Base-by-base conservation (phyloP, 2,329 filamentous ascomycete genomes). In the Stachybotrys chlorohalonatus region DNA sequence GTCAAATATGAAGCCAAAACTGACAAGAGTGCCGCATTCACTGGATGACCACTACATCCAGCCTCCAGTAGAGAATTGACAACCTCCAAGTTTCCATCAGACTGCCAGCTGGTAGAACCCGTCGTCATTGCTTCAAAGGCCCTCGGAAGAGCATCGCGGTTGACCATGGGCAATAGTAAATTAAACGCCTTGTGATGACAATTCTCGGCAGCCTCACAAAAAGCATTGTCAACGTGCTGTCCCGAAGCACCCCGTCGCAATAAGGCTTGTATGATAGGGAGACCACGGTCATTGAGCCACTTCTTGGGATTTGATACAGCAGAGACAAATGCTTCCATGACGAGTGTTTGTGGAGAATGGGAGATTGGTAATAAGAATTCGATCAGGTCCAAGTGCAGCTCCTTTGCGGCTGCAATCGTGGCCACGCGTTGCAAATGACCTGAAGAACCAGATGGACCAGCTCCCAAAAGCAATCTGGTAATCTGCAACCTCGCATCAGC, bases 251-350 rank as follows among this genome's bases (percentile, higher is more conserved):
- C 56, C 11, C 32, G 36, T 9, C 49, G 46, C 7, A 57, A 52
- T 1, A 57, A n/a, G 15, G 50, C 13, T 7, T 57, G 16, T 1
- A 53, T 47, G 39, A 57, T 47, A 2, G 9, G 30, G 24, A 57
- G 56, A 4, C 56, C 56, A 7, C 47, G 30, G 11, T 39, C 31
- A 6, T 32, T 57, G 30, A 55, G 49, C 56, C 56, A 57, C 4
- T 31, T 16, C 17, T 54, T 31, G 17, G 45, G 42, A 2, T n/a
- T 39, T 7, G 49, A 54, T 5, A 47, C 32, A 5, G 45, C 32
- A 17, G 54, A 45, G 1, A 36, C 36, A 15, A 54, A 47, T 11
- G n/a, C 36, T 31, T 54, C 11, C 47, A 48, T 48, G 7, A 52
- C 31, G n/a, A 55, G 36, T 11, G 54, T 54, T 32, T 39, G 52